Base-by-base conservation (phyloP, 2,329 filamentous ascomycete species). In the Aureobasidium sp. region DNA sequence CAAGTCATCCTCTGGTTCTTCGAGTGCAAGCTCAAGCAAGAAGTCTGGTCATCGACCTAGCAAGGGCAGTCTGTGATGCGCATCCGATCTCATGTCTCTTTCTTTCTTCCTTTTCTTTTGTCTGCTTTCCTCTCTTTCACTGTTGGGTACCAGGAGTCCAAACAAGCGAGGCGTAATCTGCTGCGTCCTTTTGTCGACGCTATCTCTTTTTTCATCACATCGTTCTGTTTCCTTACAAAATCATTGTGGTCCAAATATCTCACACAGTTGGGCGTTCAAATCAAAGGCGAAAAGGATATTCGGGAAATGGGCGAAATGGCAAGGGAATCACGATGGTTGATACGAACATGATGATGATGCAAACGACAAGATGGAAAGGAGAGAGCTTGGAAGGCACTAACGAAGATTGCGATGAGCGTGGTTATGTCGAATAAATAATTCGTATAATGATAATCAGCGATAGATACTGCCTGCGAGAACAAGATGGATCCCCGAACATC, bases 81-180 rank as follows among this genome's bases (percentile, higher is more conserved):
- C n/a, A n/a, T n/a, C n/a, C n/a, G n/a, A n/a, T n/a, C n/a, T n/a
- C n/a, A n/a, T n/a, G n/a, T n/a, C n/a, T n/a, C n/a, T n/a, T n/a
- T n/a, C n/a, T n/a, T n/a, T n/a, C n/a, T n/a, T n/a, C n/a, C n/a
- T n/a, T n/a, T 36, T 34, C 45, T 1, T 48, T 25, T 42, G 16
- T 21, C 29, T 30, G 29, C 29, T 47, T 30, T 10, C 5, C 7
- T 21, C 21, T 21, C 27, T 21, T 29, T 11, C 37, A 21, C 21
- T 4, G 37, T 21, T 21, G 37, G 53, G 39, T 32, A 1, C 34
- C n/a, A 5, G 50, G 50, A 37, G 50, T 54, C 32, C 41, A 37
- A 10, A 39, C 21, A 54, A 55, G 53, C 53, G 53, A 55, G 53
- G 53, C 39, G 27, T 55, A 55, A 55, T 55, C 29, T 55, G 53